Evolutionary conservation across 2,329 filamentous ascomycete species (phyloP).

Genomic region (Cladosporium sp.): DNA sequence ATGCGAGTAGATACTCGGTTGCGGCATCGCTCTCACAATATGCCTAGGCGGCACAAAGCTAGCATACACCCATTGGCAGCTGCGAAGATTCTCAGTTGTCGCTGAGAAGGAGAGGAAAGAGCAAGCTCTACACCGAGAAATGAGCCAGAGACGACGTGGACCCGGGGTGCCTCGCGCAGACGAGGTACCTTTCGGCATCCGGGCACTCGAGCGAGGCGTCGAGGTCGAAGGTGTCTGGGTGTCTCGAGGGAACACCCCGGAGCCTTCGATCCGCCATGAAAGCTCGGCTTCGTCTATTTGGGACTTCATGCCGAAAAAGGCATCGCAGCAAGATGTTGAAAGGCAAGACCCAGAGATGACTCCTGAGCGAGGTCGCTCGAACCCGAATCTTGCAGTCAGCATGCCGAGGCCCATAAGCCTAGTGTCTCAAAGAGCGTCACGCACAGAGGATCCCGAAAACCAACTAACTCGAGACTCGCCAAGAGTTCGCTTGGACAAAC

Average conservation of each 20-base stretch:
- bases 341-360: not conserved
- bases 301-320: constrained; percentile 8
- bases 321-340: constrained; percentile 2
- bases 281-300: constrained; percentile 4
- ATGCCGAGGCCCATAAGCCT: not conserved
- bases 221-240: constrained; percentile 73
- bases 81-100: constrained; percentile 35
- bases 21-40: constrained; percentile 65
- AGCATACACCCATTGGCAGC: constrained; percentile 35
- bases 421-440: not conserved
- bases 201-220: constrained; percentile 75
- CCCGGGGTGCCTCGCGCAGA: constrained; percentile 43
- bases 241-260: constrained; percentile 40
- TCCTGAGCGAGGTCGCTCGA: not conserved
- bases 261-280: constrained; percentile 3
- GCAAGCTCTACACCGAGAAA: constrained; percentile 28
- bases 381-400: not conserved
- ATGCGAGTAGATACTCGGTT: constrained; percentile 59
- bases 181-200: constrained; percentile 78
- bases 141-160: constrained; percentile 25
- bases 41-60: constrained; percentile 62
- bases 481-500: not conserved
- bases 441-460: not conserved
- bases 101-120: constrained; percentile 27
- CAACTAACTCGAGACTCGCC: not conserved